Evolutionary conservation across 768 basidiomycete genomes (phyloP).

Genomic region (Lyophyllum shimeji): DNA sequence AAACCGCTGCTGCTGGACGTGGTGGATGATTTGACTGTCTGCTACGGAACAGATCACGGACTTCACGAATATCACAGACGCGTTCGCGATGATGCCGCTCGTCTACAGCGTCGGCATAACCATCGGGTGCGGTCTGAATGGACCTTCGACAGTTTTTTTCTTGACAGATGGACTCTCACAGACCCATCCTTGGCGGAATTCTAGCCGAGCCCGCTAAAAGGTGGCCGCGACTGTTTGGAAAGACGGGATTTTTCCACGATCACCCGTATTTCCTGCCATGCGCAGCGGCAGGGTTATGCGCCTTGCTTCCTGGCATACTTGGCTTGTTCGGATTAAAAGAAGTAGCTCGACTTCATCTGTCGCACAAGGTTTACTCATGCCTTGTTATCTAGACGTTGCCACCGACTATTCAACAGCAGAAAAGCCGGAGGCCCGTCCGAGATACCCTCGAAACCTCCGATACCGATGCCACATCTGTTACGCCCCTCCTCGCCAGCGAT

Average conservation of each 20-base stretch:
- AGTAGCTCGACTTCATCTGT: conserved; percentile 24
- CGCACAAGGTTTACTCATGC: neutral
- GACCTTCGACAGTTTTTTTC: neutral
- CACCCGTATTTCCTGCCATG: conserved; percentile 54
- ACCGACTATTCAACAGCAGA: conserved; percentile 11
- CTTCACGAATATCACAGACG: conserved; percentile 30
- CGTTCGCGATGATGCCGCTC: conserved; percentile 27
- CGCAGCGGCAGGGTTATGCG: conserved; percentile 31
- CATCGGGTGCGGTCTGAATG: conserved; percentile 13
- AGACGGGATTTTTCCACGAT: conserved; percentile 28
- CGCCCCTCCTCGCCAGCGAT: conserved; percentile 9
- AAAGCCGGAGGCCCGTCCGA: neutral
- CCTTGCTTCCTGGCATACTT: conserved; percentile 33
- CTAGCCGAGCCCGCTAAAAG: conserved; percentile 58
- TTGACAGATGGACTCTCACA: conserved; percentile 19
- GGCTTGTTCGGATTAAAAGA: conserved; percentile 42
- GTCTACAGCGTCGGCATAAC: conserved; percentile 28
- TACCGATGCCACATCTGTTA: neutral
- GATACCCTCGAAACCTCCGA: too few relatives aligned
- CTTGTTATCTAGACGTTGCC: conserved; percentile 18
- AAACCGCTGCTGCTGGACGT: neutral
- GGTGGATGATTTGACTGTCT: neutral
- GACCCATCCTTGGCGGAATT: conserved; percentile 65
- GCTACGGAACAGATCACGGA: conserved; percentile 27
- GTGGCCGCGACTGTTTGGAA: conserved; percentile 60